Base-by-base conservation (phyloP, 257 asterid genomes). In the Handroanthus guayacan region DNA sequence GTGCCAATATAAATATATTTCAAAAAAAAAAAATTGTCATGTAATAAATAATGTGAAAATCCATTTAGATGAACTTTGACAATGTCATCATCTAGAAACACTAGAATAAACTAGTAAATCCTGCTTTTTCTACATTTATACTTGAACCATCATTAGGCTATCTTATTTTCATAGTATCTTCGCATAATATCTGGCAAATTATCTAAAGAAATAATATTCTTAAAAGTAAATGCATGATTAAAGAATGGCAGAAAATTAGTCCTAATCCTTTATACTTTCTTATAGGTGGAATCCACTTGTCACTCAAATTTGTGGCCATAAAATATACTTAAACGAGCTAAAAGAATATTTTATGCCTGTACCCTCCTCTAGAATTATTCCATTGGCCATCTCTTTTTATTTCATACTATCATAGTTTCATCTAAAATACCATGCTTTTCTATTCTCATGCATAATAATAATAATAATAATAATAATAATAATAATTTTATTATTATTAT, bases 231-330 rank as follows among this genome's bases (percentile, higher is more conserved):
- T 18, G 63, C 38, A 37, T 8, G 5, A 20, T 2, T 18, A 51
- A 69, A 50, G 48, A 69, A n/a, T 20, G 41, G 75, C 36, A 3
- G 51, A 51, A 9, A 58, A 58, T 58, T 34, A 69, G 51, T 18
- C 75, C 16, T 25, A 51, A 51, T 69, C 17, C 61, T 55, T 69
- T 37, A 69, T 69, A 51, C 75, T 38, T 51, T 52, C 20, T 4
- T 36, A 34, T 50, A 69, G 47, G 36, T 9, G 11, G 73, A 68
- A 68, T 68, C 14, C 20, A 64, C 6, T 48, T 50, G 1, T 51
- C 34, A 31, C 16, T 50, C 74, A 48, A 50, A 34, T 51, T 36
- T 37, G 16, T 34, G 74, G 62, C 47, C 72, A 67, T 18, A 67
- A 47, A 67, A 47, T 41, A 67, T 47, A 34, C 44, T 41, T 13